phyloP scores from a whole-genome alignment of 352 stramenopile genomes.

The Phytophthora chlamydospora region DNA sequence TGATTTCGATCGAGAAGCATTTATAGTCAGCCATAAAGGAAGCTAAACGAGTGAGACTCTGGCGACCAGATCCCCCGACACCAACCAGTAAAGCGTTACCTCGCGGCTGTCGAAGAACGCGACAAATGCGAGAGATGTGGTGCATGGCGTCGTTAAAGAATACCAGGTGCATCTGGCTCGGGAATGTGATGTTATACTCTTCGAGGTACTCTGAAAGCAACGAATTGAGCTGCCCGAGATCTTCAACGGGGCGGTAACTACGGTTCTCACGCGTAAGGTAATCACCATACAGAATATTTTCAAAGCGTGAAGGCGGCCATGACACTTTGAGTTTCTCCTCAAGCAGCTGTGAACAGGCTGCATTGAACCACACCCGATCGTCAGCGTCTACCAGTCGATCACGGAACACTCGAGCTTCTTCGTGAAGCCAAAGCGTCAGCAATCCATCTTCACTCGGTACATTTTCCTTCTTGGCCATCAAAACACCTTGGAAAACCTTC shows the following conservation, averaged over 20 bases:
- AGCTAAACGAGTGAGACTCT: constrained; percentile 91
- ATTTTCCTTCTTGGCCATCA: constrained; percentile 92
- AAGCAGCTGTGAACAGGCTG: constrained; percentile 71
- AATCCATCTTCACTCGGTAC: constrained; percentile 72
- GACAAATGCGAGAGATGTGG: constrained; percentile 93
- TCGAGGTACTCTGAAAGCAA: constrained; percentile 92
- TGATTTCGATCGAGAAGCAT: constrained; percentile 94
- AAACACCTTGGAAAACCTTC: constrained; percentile 93
- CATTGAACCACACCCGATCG: constrained; percentile 91
- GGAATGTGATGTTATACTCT: constrained; percentile 95
- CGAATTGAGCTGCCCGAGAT: constrained; percentile 68
- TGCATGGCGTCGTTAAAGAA: constrained; percentile 96
- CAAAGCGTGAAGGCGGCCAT: constrained; percentile 70
- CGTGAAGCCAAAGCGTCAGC: constrained; percentile 91
- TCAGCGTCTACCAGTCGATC: constrained; percentile 90
- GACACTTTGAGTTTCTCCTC: constrained; percentile 68
- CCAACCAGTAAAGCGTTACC: constrained; percentile 93
- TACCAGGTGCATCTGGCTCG: constrained; percentile 94
- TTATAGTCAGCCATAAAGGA: constrained; percentile 93
- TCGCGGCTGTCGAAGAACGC: constrained; percentile 91
- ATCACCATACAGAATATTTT: constrained; percentile 91
- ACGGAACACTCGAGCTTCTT: constrained; percentile 92
- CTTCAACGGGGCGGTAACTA: constrained; percentile 73
- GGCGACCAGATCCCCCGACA: constrained; percentile 90
- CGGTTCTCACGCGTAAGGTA: constrained; percentile 87